phyloP scores from a whole-genome alignment of 163 green algal species.

The Prototheca stagnorum region DNA sequence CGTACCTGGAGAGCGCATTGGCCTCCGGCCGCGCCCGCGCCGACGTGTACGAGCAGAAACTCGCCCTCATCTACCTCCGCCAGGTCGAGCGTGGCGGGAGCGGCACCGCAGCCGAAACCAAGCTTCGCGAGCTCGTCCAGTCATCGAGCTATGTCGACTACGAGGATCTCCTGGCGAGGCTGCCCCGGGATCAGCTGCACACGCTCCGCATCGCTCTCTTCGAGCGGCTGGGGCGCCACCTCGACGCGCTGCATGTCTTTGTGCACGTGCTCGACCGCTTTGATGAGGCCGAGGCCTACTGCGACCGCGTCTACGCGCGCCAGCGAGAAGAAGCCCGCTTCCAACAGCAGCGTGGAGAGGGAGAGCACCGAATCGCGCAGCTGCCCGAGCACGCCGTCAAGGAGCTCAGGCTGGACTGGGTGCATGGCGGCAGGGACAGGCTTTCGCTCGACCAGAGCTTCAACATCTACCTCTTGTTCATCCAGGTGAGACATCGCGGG shows the following conservation, averaged over 20 bases:
- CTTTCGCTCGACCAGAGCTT: slow-evolving; percentile 1
- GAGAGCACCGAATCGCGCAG: no score
- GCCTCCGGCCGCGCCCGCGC: slow-evolving; percentile 19
- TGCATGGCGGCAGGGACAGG: no score
- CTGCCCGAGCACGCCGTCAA: no score
- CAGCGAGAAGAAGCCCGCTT: no score
- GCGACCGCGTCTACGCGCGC: slow-evolving; percentile 38
- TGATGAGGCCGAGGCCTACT: slow-evolving; percentile 48
- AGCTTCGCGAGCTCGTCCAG: slow-evolving; percentile 14
- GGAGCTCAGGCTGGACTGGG: no score
- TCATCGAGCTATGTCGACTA: slow-evolving; percentile 1
- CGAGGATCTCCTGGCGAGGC: slow-evolving; percentile 17
- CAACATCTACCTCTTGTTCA: slow-evolving; percentile 30
- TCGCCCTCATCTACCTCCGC: slow-evolving; percentile 61
- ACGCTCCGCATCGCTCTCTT: slow-evolving; percentile 59
- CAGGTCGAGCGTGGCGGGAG: slow-evolving; percentile 4
- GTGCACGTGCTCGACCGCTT: slow-evolving; percentile 32
- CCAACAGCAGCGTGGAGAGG: no score
- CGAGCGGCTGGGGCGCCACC: slow-evolving; percentile 47
- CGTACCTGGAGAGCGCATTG: slow-evolving; percentile 61
- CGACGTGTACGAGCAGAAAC: slow-evolving; percentile 40
- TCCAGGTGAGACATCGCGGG: no score
- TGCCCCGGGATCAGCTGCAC: slow-evolving; percentile 24
- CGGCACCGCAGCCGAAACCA: neutral
- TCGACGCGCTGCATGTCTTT: slow-evolving; percentile 51